Evolutionary conservation across 257 asterid species (phyloP).

Genomic region (Solanum arcanum): DNA sequence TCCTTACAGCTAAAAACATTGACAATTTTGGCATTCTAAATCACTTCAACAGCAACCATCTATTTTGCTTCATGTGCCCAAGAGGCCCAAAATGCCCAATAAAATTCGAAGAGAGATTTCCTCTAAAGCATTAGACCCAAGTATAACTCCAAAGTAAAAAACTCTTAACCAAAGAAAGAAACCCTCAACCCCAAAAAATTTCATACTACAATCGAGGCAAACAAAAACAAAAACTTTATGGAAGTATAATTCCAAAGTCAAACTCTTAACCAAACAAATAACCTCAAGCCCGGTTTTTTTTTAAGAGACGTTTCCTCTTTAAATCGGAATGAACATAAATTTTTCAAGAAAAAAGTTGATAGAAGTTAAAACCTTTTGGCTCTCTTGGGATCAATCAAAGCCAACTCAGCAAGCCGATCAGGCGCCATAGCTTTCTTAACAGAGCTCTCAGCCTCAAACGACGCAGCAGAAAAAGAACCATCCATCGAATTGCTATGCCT

Average conservation of each 20-base stretch:
- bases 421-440: conserved; percentile 62
- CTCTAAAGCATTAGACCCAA: background rate
- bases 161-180: background rate
- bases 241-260: background rate
- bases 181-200: background rate
- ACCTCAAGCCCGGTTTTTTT: background rate
- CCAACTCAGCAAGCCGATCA: conserved; percentile 70
- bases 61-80: background rate
- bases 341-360: background rate
- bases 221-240: background rate
- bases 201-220: background rate
- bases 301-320: background rate
- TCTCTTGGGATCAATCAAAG: conserved; percentile 82
- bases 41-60: background rate
- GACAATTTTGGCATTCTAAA: background rate
- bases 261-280: background rate
- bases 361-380: conserved; percentile 65
- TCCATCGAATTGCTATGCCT: conserved; percentile 77
- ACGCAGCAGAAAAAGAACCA: conserved; percentile 45
- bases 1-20: background rate
- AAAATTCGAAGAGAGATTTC: background rate
- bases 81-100: background rate
- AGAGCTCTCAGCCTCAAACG: conserved; percentile 40
- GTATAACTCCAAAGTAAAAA: background rate
- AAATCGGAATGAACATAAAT: background rate